Base-by-base conservation (phyloP, 257 asterid genomes). In the Thymus mandschuricus region DNA sequence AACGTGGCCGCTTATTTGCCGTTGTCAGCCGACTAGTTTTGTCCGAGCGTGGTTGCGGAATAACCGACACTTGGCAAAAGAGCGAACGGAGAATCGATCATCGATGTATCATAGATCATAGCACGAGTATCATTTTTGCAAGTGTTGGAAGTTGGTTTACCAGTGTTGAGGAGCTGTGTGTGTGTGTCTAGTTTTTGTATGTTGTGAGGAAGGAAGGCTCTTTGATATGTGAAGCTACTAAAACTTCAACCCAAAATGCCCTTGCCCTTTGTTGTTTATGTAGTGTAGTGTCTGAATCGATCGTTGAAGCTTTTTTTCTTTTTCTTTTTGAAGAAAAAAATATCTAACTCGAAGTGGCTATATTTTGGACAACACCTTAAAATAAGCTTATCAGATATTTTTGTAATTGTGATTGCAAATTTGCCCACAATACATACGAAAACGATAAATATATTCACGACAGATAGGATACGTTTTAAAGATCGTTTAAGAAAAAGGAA, bases 21-120 rank as follows among this genome's bases (percentile, higher is more conserved):
- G 44, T 79, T 81, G 82, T 79, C 88, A 84, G 87, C 75, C 76
- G 56, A 76, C 33, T 62, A 35, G 67, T 43, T 62, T 21, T 40
- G 21, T 41, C 21, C 51, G 15, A 40, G 51, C 35, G 9, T 31
- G 40, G 62, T 57, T 57, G 41, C 62, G 30, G 62, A 57, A 30
- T 57, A 57, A 30, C 64, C 55, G 10, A 10, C 72, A 38, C 67
- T 34, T 56, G 12, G 11, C 38, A n/a, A 21, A 21, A 35, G 54
- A 10, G 33, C 29, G 51, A 41, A 7, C 43, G 30, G 27, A 21
- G 1, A 49, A 35, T 35, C 27, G 57, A 46, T 35, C 40, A 48
- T 50, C 21, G 28, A n/a, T 66, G 13, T 56, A 60, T 61, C 59
- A 41, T 8, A 48, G 65, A 60, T 61, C 59, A 41, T 8, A 48